Conservation (phyloP, 2,329 filamentous ascomycete genomes). For the Aspergillus pseudonomiae region DNA sequence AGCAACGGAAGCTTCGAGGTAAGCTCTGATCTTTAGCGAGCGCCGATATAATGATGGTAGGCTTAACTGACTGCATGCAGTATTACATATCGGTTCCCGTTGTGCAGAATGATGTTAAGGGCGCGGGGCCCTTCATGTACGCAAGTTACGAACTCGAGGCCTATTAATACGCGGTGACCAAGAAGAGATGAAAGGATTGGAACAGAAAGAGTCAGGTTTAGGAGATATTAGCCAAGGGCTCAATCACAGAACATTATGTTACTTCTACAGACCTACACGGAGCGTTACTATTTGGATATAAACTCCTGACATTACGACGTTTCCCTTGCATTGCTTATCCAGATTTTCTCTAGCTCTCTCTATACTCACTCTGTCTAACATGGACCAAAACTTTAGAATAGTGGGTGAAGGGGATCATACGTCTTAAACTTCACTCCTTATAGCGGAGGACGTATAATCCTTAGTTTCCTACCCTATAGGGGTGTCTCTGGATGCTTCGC, state of each 20-base stretch:
- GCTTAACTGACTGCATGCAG: neutral
- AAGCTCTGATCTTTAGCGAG: neutral
- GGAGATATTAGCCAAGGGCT: neutral
- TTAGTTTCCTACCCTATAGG: no score
- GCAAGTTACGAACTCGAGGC: conserved; percentile 20
- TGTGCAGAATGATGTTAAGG: conserved; percentile 18
- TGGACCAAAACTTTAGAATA: no score
- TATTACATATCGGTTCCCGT: conserved; percentile 22
- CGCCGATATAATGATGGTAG: neutral
- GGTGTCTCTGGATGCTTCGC: no score
- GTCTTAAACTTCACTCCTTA: no score
- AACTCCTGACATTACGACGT: no score
- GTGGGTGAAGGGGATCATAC: no score
- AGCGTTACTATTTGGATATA: no score
- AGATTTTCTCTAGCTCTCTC: fast-evolving
- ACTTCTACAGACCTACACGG: no score
- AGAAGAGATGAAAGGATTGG: neutral
- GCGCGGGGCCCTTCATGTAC: conserved; percentile 22
- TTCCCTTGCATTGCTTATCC: fast-evolving
- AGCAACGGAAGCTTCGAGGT: conserved; percentile 21
- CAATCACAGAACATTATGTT: fast-evolving
- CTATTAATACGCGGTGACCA: neutral
- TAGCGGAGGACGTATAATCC: no score
- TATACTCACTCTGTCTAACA: no score
- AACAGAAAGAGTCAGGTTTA: fast-evolving